Base-by-base conservation (phyloP, 257 asterid species). In the Lycium barbarum region DNA sequence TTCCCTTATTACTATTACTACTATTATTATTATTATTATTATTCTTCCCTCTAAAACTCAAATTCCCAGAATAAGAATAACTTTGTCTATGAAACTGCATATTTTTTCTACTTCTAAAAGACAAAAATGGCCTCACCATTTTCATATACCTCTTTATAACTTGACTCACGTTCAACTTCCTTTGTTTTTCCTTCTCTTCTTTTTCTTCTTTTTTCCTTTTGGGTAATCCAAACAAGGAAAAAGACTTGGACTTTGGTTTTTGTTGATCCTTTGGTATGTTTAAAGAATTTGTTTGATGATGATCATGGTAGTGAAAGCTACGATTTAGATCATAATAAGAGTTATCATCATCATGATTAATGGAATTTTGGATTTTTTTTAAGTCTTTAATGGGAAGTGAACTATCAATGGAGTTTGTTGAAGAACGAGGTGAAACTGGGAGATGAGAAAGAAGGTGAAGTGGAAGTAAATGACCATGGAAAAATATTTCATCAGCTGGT, bases 401-500 rank as follows among this genome's bases (percentile, higher is more conserved):
- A 57, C 91, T 93, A 72, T 92, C 98, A 43, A 92, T 0, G 1
- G 97, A 92, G 9, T 92, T 92, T 33, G 93, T 91, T 86, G 98
- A 93, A 81, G 94, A 83, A 86, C 96, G 96, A 17, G 98, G 97
- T 0, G 97, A 93, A 85, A 87, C 86, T 1, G 93, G 97, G 13
- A 87, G 95, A 83, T 91, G 93, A 83, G 98, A 88, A 79, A 93
- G 89, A 89, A 91, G 93, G 84, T 93, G 99, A 87, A 96, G 97
- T 81, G 99, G 99, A 9, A 96, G 97, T 17, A 96, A 81, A 90
- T 95, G 99, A 83, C 99, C 99, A 81, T 91, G 97, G 86, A 92
- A 96, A 92, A 96, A 96, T 76, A 96, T 96, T 0, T 96, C 98
- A 58, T 94, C 99, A 1, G 99, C 99, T n/a, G 99, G 99, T 62